phyloP scores from a whole-genome alignment of 1,284 basidiomycete genomes.

The Irpex rosettiformis region DNA sequence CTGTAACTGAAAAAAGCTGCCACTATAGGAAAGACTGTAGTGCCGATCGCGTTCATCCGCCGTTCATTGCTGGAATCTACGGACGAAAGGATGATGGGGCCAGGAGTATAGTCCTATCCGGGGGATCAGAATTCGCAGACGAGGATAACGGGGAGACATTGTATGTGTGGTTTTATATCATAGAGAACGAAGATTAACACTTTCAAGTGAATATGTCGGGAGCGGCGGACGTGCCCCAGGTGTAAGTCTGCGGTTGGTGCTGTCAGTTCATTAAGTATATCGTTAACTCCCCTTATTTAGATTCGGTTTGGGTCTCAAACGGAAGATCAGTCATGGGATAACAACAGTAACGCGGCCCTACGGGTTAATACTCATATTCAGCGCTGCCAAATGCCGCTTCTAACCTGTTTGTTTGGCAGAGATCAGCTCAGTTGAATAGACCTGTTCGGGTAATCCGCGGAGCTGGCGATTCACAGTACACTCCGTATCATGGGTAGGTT shows the following conservation, averaged over 20 bases:
- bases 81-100: conserved; percentile 9
- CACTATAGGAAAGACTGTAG: conserved; percentile 7
- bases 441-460: conserved; percentile 10
- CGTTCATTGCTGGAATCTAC: conserved; percentile 9
- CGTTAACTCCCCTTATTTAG: neutral
- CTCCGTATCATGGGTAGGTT: conserved; percentile 8
- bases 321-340: conserved; percentile 5
- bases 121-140: conserved; percentile 5
- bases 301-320: conserved; percentile 10
- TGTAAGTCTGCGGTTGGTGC: neutral
- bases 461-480: neutral
- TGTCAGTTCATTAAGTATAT: neutral
- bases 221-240: conserved; percentile 10
- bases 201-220: conserved; percentile 7
- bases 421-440: neutral
- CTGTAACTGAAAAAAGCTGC: neutral
- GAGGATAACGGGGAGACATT: conserved; percentile 8
- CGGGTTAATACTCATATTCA: neutral
- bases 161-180: neutral
- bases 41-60: conserved; percentile 6
- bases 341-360: conserved; percentile 2
- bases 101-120: conserved; percentile 5
- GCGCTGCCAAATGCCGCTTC: neutral
- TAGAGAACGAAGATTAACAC: neutral
- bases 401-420: conserved; percentile 1